A percentile compares a stretch with the other conserved stretches of the same genome.
Conservation (phyloP, 352 stramenopile species). For the Globisporangium mamillatum region DNA sequence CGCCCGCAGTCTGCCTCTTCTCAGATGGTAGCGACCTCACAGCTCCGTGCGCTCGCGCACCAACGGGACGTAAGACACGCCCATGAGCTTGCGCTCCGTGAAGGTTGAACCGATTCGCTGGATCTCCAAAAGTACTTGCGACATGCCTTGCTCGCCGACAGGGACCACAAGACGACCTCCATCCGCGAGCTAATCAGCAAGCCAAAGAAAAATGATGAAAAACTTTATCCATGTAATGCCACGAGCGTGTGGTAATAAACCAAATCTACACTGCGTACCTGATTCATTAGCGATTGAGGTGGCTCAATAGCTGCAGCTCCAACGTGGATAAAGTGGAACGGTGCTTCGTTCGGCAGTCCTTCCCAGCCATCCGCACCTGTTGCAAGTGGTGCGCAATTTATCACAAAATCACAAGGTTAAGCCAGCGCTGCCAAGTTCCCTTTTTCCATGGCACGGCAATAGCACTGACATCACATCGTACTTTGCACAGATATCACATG, state of each 20-base stretch:
- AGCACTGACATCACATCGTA: conserved; percentile 14
- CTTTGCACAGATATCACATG: conserved; percentile 49
- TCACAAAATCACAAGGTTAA: neutral
- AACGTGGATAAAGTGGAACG: conserved; percentile 97
- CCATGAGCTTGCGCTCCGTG: conserved; percentile 55
- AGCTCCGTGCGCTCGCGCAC: conserved; percentile 49
- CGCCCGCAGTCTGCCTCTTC: neutral
- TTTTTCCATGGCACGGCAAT: neutral
- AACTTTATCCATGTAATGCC: neutral
- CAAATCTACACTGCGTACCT: conserved; percentile 40
- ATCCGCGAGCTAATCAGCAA: conserved; percentile 33
- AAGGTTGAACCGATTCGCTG: conserved; percentile 40
- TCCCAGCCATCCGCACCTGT: conserved; percentile 90
- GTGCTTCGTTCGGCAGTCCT: conserved; percentile 82
- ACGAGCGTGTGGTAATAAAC: neutral
- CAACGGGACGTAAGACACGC: conserved; percentile 75
- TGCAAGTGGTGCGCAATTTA: neutral
- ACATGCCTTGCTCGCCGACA: conserved; percentile 65
- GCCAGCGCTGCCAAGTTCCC: neutral
- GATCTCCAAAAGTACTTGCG: conserved; percentile 82
- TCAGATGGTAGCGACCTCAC: neutral
- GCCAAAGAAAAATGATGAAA: neutral
- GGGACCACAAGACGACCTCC: conserved; percentile 93
- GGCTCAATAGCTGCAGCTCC: conserved; percentile 90
- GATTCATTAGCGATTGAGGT: conserved; percentile 84